These are phyloP conservation scores for Populus hybrid DNA, from an alignment of 441 rosid species.

Conservation along the genomic window DNA sequence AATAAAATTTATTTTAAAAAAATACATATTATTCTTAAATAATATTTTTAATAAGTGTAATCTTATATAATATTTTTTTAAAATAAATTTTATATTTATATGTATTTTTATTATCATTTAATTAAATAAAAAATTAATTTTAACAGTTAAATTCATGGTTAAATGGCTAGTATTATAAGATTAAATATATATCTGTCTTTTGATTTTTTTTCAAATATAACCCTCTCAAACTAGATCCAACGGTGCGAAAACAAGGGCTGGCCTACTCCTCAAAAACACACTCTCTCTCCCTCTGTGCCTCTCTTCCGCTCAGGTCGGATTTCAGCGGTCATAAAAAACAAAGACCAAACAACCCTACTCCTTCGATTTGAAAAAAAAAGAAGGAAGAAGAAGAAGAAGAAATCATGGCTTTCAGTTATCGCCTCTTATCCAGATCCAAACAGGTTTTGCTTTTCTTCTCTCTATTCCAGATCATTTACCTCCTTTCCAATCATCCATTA, in stretches of 20 bases:
- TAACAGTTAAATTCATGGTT: too few relatives aligned
- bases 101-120: too few relatives aligned
- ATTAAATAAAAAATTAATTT: too few relatives aligned
- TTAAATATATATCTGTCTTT: too few relatives aligned
- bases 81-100: too few relatives aligned
- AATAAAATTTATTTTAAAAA: too few relatives aligned
- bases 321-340: not conserved
- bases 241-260: not conserved
- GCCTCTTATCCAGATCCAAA: constrained; percentile 69
- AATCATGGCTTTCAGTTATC: constrained; percentile 68
- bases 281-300: not conserved
- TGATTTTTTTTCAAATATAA: too few relatives aligned
- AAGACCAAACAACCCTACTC: not conserved
- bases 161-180: too few relatives aligned
- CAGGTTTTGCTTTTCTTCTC: constrained; percentile 42
- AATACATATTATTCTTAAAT: too few relatives aligned
- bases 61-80: too few relatives aligned
- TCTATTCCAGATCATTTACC: not conserved
- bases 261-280: not conserved
- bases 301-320: not conserved
- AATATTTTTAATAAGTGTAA: not conserved
- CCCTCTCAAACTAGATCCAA: not conserved
- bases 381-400: constrained; percentile 6
- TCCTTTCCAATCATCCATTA: not conserved
- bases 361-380: not conserved